Base-by-base conservation (phyloP, 805 yeast species). In the Spathaspora hagerdaliae region DNA sequence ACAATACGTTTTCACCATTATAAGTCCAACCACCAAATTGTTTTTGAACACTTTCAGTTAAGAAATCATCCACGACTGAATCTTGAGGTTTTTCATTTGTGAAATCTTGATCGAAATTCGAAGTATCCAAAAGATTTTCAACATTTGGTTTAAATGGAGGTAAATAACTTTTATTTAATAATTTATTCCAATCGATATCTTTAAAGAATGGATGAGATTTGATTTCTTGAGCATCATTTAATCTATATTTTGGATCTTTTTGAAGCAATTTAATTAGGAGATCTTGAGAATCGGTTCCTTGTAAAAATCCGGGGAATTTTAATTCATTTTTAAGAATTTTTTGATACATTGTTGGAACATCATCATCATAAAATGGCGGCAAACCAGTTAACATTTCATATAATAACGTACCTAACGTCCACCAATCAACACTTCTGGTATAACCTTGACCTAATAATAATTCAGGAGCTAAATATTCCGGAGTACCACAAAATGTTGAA, bases 1-100 rank as follows among this genome's bases (percentile, higher is more conserved):
- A 34, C 27, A 63, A 55, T 15, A 64, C 61, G 13, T 57, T 67
- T 41, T 76, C 83, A 2, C 94, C 95, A 40, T 84, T 87, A 65
- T 91, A 92, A 2, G 98, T 92, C 99, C 99, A 94, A 6, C 99
- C 98, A 39, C 97, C 98, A 73, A 94, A 94, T 68, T 94, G 98
- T 61, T 86, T 82, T 66, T 94, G 99, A n/a, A 94, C 97, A 56
- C 91, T 81, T 56, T 90, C 98, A 58, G 95, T 87, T 51, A 94
- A 75, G 54, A 79, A 88, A 59, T 88, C 96, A 62, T 91, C 96
- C 13, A 91, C 97, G 10, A 94, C 97, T 50, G 96, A 87, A 63
- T 94, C 99, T 54, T 88, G 84, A 4, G 99, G 98, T 55, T 84
- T 82, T 59, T 94, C 98, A 58, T 75, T 84, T 5, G 99, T 94